These are phyloP conservation scores for Clitocybe nebularis DNA, from an alignment of 1,284 basidiomycete genomes.

Conservation along the genomic window DNA sequence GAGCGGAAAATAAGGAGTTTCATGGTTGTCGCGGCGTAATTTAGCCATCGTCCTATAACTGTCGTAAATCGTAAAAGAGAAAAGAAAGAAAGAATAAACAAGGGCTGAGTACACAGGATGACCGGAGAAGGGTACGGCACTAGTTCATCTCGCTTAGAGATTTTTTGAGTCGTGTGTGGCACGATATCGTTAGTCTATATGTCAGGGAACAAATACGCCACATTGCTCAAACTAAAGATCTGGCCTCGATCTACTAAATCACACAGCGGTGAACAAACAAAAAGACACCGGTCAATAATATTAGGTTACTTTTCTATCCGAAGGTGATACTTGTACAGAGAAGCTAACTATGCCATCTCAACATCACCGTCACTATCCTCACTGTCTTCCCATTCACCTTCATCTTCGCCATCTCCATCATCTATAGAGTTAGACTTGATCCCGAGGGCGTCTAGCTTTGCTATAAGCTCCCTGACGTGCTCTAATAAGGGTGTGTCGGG, in stretches of 20 bases:
- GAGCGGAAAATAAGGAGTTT: conserved; percentile 23
- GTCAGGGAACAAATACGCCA: too few species aligned
- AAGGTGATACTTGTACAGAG: too few species aligned
- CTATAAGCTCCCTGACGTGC: conserved; percentile 75
- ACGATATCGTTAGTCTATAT: too few species aligned
- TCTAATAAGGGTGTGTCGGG: conserved; percentile 77
- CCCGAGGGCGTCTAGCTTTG: conserved; percentile 65
- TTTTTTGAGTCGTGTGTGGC: conserved; percentile 4
- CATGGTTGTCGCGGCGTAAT: conserved; percentile 40
- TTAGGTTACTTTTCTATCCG: conserved; percentile 12
- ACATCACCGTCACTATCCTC: conserved; percentile 57
- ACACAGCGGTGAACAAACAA: too few species aligned
- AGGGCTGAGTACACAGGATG: conserved; percentile 1
- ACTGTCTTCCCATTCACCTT: conserved; percentile 54
- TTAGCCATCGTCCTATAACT: conserved; percentile 29
- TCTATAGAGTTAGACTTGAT: conserved; percentile 61
- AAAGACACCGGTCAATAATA: too few species aligned
- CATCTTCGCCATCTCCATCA: conserved; percentile 49
- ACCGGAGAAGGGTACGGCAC: too few species aligned
- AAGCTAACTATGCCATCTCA: conserved; percentile 46
- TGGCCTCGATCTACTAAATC: too few species aligned
- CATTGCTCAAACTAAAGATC: too few species aligned
- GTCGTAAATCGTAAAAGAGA: conserved; percentile 11
- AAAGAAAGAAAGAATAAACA: neutral
- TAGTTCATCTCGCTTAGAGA: conserved; percentile 16